Percentiles rank a stretch among this genome's conserved stretches.
Conservation (phyloP, 805 yeast genomes). For the Ogataea nonfermentans region DNA sequence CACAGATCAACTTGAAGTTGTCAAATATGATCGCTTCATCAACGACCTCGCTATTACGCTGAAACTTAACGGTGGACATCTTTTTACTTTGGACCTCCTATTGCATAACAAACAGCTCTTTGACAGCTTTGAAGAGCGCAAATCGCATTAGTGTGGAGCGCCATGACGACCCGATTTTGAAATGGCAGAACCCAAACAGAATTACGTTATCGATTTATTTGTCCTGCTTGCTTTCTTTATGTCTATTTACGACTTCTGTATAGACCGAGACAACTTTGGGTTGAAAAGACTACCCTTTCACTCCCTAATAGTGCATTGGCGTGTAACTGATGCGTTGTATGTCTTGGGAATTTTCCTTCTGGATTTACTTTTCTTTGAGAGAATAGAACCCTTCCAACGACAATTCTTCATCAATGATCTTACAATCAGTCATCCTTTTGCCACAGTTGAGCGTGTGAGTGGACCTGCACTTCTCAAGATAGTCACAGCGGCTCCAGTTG, state of each 20-base stretch:
- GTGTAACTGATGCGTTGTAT: slow-evolving; percentile 27
- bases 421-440: slow-evolving; percentile 78
- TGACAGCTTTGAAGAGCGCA: slow-evolving; percentile 39
- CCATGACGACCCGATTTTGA: slow-evolving; percentile 1
- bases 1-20: slow-evolving; percentile 12
- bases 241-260: slow-evolving; percentile 12
- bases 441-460: slow-evolving; percentile 70
- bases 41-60: slow-evolving; percentile 43
- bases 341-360: slow-evolving; percentile 19
- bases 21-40: slow-evolving; percentile 35
- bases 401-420: slow-evolving; percentile 75
- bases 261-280: slow-evolving; percentile 32
- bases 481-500: slow-evolving; percentile 50
- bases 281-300: slow-evolving; percentile 21
- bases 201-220: background rate
- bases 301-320: slow-evolving; percentile 25
- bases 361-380: slow-evolving; percentile 29
- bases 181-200: slow-evolving; percentile 1
- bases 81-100: slow-evolving; percentile 56
- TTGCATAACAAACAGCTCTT: slow-evolving; percentile 48
- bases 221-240: background rate
- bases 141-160: background rate
- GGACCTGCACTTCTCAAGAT: slow-evolving; percentile 51
- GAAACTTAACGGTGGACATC: slow-evolving; percentile 55
- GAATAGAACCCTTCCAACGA: slow-evolving; percentile 64